Evolutionary conservation across 169 alveolate species (phyloP).

Genomic region (Cryptosporidium parvum): DNA sequence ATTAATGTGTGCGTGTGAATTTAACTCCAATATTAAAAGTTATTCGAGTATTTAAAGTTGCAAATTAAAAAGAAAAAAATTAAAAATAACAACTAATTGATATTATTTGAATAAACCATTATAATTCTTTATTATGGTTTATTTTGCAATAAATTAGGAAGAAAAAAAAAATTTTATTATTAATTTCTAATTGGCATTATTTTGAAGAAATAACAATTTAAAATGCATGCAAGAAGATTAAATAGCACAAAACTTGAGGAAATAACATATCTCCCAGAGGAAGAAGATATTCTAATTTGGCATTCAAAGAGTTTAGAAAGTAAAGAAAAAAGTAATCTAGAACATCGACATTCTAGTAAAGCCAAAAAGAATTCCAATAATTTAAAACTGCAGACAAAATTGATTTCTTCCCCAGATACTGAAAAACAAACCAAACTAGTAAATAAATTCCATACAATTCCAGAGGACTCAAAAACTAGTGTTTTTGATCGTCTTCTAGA

Average conservation of each 20-base stretch:
- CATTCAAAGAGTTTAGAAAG: slow-evolving; percentile 20
- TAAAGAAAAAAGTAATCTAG: not conserved
- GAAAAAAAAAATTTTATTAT: not conserved
- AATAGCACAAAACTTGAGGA: slow-evolving; percentile 41
- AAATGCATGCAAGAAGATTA: slow-evolving; percentile 20
- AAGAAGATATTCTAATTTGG: slow-evolving; percentile 67
- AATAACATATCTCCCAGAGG: slow-evolving; percentile 55
- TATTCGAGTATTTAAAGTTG: too few species aligned
- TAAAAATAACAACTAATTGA: not conserved
- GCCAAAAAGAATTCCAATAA: not conserved
- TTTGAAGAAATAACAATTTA: not conserved
- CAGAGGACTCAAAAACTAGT: slow-evolving; percentile 25
- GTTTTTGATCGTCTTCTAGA: slow-evolving; percentile 64
- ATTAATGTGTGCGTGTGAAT: slow-evolving; percentile 33
- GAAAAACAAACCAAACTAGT: slow-evolving; percentile 4
- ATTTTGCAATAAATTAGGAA: not conserved
- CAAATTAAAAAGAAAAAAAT: too few species aligned
- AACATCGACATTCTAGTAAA: not conserved
- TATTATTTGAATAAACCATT: not conserved
- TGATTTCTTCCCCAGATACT: not conserved
- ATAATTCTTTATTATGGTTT: not conserved
- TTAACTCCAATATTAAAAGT: not conserved
- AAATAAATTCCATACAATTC: slow-evolving; percentile 18
- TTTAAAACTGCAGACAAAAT: not conserved
- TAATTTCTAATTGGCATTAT: not conserved